These are phyloP conservation scores for Amphibolis antarctica DNA, from an alignment of 106 monocot species.

Conservation along the genomic window DNA sequence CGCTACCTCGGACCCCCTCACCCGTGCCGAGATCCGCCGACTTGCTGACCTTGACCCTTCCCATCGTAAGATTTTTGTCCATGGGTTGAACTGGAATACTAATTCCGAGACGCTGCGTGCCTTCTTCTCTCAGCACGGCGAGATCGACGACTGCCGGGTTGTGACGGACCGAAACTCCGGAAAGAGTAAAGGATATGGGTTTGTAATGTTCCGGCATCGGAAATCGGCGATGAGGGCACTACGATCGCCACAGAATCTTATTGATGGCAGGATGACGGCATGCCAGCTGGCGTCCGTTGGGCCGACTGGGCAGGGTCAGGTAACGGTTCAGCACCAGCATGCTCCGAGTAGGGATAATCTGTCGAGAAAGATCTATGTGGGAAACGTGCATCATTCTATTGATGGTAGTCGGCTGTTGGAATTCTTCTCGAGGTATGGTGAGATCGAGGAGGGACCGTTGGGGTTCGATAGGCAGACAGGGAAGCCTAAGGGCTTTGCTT, in stretches of 20 bases:
- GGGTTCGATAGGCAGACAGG: conserved; percentile 83
- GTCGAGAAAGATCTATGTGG: conserved; percentile 73
- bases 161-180: conserved; percentile 41
- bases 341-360: conserved; percentile 20
- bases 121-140: conserved; percentile 42
- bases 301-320: neutral
- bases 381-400: conserved; percentile 46
- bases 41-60: conserved; percentile 53
- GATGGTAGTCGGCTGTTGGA: conserved; percentile 34
- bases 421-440: conserved; percentile 75
- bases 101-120: conserved; percentile 39
- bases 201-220: conserved; percentile 50
- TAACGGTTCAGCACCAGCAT: conserved; percentile 11
- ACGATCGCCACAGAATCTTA: conserved; percentile 41
- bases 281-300: conserved; percentile 62
- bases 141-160: conserved; percentile 62
- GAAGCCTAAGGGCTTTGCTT: conserved; percentile 66
- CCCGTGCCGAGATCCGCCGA: conserved; percentile 29
- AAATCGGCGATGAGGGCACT: conserved; percentile 36
- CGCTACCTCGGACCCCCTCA: conserved; percentile 25
- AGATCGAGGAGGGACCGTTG: conserved; percentile 88
- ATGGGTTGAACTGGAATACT: conserved; percentile 54
- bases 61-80: conserved; percentile 68
- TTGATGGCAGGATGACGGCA: conserved; percentile 58
- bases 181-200: conserved; percentile 72